These are phyloP conservation scores for Thraustochytrium sp. DNA, from an alignment of 352 stramenopile species.

Conservation along the genomic window DNA sequence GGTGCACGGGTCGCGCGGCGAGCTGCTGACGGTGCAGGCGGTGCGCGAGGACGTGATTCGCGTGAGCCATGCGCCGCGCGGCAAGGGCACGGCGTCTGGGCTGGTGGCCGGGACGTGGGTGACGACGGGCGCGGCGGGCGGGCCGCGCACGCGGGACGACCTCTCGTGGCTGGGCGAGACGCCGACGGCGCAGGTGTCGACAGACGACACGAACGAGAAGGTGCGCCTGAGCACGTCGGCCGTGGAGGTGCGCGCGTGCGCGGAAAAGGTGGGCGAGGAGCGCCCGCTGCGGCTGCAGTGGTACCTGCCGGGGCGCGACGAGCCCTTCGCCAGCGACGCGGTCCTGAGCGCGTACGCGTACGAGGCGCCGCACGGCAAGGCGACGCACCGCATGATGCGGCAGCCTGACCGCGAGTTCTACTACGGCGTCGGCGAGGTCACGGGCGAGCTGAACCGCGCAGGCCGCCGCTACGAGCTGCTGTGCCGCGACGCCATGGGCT, in stretches of 20 bases:
- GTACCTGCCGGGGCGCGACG: background rate
- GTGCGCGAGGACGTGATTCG: constrained; percentile 11
- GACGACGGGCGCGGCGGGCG: background rate
- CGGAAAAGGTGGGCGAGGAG: background rate
- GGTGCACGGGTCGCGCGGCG: background rate
- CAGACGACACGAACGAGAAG: no score
- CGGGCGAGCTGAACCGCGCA: constrained; percentile 9
- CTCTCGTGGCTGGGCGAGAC: background rate
- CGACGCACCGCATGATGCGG: constrained; percentile 29
- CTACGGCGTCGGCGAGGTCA: constrained; percentile 45
- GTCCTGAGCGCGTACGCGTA: constrained; percentile 32
- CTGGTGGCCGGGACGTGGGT: background rate
- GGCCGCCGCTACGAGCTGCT: constrained; percentile 25
- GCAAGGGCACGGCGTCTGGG: background rate
- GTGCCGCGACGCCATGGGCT: constrained; percentile 42
- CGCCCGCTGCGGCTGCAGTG: background rate
- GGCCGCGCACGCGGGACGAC: background rate
- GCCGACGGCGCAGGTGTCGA: background rate
- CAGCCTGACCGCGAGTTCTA: background rate
- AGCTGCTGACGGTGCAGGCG: background rate
- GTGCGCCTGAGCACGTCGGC: no score
- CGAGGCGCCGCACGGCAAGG: background rate
- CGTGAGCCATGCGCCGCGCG: background rate
- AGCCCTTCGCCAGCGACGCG: constrained; percentile 12
- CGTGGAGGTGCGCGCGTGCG: no score